phyloP scores from a whole-genome alignment of 1,284 basidiomycete genomes.

The Apiotrichum brassicae region DNA sequence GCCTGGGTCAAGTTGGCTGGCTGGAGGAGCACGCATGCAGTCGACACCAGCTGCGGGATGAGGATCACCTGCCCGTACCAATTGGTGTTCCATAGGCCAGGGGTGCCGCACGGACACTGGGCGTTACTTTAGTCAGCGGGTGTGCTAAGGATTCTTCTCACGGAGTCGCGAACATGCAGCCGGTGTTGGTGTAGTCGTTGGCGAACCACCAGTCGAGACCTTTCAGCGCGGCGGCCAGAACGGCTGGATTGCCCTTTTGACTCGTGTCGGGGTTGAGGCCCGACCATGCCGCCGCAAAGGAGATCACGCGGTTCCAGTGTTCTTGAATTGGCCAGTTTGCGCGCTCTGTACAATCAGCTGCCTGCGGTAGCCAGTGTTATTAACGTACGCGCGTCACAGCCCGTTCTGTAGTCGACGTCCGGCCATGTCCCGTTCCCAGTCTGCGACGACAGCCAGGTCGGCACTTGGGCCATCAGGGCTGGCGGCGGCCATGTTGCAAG shows the following conservation, averaged over 20 bases:
- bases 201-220: conserved; percentile 62
- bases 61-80: conserved; percentile 63
- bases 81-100: conserved; percentile 61
- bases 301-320: conserved; percentile 58
- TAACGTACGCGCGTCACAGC: conserved; percentile 56
- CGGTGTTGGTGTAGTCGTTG: conserved; percentile 54
- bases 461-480: conserved; percentile 4
- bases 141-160: neutral
- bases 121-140: conserved; percentile 46
- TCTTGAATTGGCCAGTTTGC: conserved; percentile 62
- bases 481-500: conserved; percentile 18
- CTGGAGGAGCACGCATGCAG: conserved; percentile 57
- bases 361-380: conserved; percentile 9
- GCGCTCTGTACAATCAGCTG: too few relatives aligned
- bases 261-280: conserved; percentile 49
- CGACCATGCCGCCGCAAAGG: conserved; percentile 56
- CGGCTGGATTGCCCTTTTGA: conserved; percentile 45
- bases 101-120: conserved; percentile 27
- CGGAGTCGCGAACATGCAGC: conserved; percentile 48
- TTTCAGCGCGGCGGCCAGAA: conserved; percentile 49
- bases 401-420: conserved; percentile 55
- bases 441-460: conserved; percentile 16
- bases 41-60: conserved; percentile 54
- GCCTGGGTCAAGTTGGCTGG: conserved; percentile 45
- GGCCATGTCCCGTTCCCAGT: conserved; percentile 55